Base-by-base conservation (phyloP, 257 asterid species). In the Nicotiana benthamiana region DNA sequence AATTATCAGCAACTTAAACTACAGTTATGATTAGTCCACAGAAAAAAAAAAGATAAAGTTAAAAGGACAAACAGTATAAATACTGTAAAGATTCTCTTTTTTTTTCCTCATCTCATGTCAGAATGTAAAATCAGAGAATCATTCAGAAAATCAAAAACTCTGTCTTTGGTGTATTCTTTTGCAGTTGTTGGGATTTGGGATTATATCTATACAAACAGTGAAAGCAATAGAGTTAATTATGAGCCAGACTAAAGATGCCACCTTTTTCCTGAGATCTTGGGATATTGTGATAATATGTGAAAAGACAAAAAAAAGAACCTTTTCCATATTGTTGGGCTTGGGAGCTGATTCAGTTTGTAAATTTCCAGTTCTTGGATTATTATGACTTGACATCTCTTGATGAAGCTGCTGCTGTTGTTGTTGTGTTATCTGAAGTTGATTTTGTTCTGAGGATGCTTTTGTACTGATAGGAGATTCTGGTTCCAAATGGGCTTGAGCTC, bases 391-490 rank as follows among this genome's bases (percentile, higher is more conserved):
- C 88, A 88, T 81, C 48, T 72, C 40, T 72, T 72, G 78, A 15
- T 72, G 78, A 15, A 46, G 40, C 36, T 72, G 60, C 7, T 68
- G 76, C 3, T 67, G 77, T 6, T 80, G 79, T 43, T 70, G 79
- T 72, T 72, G 77, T 63, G 86, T 84, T 20, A 86, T 83, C 79
- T 82, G 92, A 80, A 80, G 89, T 78, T 79, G 86, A 17, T 81
- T 83, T 13, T 83, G 81, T n/a, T 83, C 88, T 3, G 86, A 85
- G 67, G 85, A 85, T 43, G 85, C 74, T 68, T 84, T 89, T 77
- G 81, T 82, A 62, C 95, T 89, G 18, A 88, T 79, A n/a, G 97
- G 95, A 34, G 98, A 92, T 43, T 94, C 97, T 28, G 97, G 89
- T 59, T 88, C 93, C 7, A 86, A 86, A 79, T 82, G 92, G 81